phyloP scores from a whole-genome alignment of 495 filamentous ascomycete species.

The Penicillium psychrofluorescens region DNA sequence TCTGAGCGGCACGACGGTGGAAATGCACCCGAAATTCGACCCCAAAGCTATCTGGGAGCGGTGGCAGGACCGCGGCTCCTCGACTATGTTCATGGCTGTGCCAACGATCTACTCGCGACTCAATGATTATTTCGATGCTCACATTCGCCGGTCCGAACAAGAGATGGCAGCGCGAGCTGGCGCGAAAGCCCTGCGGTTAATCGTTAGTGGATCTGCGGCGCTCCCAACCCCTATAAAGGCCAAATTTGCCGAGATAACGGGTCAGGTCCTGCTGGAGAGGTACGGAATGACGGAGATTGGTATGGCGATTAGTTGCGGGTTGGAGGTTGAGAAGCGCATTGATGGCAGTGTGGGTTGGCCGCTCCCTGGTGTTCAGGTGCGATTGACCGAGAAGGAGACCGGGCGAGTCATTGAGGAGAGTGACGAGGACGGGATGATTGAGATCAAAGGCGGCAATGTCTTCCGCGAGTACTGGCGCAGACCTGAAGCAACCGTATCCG shows the following conservation, averaged over 20 bases:
- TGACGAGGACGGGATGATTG: constrained; percentile 39
- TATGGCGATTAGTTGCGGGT: constrained; percentile 39
- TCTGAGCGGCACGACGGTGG: constrained; percentile 31
- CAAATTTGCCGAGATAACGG: constrained; percentile 34
- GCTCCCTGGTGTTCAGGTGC: constrained; percentile 35
- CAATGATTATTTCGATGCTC: constrained; percentile 37
- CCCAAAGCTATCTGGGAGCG: constrained; percentile 35
- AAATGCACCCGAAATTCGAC: constrained; percentile 41
- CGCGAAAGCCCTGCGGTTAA: constrained; percentile 26
- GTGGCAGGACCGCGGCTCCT: constrained; percentile 30
- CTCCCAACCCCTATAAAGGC: constrained; percentile 35
- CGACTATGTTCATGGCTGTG: constrained; percentile 40
- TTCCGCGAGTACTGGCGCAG: constrained; percentile 40
- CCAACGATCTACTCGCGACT: constrained; percentile 41
- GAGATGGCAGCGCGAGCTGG: constrained; percentile 25
- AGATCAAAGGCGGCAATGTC: constrained; percentile 37
- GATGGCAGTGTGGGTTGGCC: constrained; percentile 43
- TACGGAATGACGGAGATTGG: constrained; percentile 44
- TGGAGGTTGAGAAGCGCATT: constrained; percentile 27
- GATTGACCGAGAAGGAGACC: constrained; percentile 33
- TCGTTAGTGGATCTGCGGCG: constrained; percentile 38
- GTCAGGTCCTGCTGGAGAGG: constrained; percentile 35
- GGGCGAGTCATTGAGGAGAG: constrained; percentile 21
- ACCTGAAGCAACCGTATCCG: constrained; percentile 33
- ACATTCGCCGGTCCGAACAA: constrained; percentile 31